A percentile compares a stretch with the other conserved stretches of the same genome.
Conservation (phyloP, 2,329 filamentous ascomycete species). For the Lasiodiplodia sp. region DNA sequence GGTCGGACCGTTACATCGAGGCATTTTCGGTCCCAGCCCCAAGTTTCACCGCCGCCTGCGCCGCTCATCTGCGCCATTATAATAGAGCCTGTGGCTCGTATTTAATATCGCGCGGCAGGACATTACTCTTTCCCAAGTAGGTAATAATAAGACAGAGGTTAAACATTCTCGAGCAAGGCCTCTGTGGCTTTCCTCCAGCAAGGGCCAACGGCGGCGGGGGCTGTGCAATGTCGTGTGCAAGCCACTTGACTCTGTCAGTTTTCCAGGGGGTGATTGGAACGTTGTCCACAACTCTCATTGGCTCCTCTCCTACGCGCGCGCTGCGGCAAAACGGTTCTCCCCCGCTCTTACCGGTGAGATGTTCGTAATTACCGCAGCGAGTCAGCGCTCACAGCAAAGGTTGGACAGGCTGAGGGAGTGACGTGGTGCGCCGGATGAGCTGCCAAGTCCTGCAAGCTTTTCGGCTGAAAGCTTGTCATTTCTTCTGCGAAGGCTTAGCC, state of each 20-base stretch:
- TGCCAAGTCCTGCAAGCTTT: constrained; percentile 26
- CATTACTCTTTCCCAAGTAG: too few relatives aligned
- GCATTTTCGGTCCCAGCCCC: neutral
- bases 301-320: neutral
- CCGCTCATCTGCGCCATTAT: constrained; percentile 10
- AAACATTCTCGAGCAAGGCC: neutral
- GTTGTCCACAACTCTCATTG: neutral
- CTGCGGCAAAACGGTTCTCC: neutral
- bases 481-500: constrained; percentile 12
- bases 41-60: neutral
- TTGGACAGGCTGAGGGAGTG: neutral
- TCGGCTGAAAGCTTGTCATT: constrained; percentile 18
- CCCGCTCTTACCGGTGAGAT: neutral
- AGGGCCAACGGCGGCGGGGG: neutral
- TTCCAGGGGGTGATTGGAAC: neutral
- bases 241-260: neutral
- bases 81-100: neutral
- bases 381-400: neutral
- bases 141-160: too few relatives aligned
- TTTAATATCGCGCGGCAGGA: neutral
- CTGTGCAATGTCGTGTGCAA: neutral
- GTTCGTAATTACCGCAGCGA: neutral
- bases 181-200: neutral
- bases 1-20: neutral
- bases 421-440: neutral